phyloP scores from a whole-genome alignment of 441 rosid genomes.

The Aquilaria agallochum region DNA sequence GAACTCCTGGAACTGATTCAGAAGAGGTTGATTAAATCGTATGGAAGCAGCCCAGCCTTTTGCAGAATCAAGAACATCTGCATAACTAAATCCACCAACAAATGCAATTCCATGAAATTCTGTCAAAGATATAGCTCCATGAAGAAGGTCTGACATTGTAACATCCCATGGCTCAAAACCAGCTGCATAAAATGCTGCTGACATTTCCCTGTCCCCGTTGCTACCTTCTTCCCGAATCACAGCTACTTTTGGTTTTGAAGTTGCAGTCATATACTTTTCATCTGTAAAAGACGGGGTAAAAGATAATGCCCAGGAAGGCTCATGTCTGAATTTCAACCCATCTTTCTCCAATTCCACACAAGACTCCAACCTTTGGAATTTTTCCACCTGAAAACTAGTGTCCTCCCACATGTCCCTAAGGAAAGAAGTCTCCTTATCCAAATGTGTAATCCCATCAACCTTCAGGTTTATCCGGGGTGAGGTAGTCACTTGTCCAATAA shows the following conservation, averaged over 20 bases:
- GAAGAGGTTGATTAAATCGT: conserved; percentile 69
- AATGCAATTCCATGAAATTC: conserved; percentile 83
- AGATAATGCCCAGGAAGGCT: conserved; percentile 75
- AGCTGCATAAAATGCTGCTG: conserved; percentile 82
- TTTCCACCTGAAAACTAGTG: conserved; percentile 84
- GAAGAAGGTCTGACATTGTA: conserved; percentile 85
- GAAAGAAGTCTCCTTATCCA: conserved; percentile 56
- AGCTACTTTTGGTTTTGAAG: conserved; percentile 84
- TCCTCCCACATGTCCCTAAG: conserved; percentile 97
- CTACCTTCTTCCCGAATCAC: conserved; percentile 97
- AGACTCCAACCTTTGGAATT: conserved; percentile 73
- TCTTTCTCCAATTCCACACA: conserved; percentile 90
- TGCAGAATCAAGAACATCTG: conserved; percentile 94
- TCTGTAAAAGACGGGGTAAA: conserved; percentile 76
- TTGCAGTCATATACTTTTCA: conserved; percentile 43
- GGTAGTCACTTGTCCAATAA: conserved; percentile 72
- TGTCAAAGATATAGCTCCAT: conserved; percentile 50
- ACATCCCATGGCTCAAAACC: conserved; percentile 99
- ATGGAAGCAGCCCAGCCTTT: conserved; percentile 99
- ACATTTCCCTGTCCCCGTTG: conserved; percentile 97
- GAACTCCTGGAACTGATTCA: conserved; percentile 84
- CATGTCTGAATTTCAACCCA: conserved; percentile 71
- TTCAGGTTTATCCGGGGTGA: conserved; percentile 49
- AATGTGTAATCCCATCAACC: conserved; percentile 50
- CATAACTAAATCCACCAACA: conserved; percentile 98